phyloP scores from a whole-genome alignment of 2,329 filamentous ascomycete species.

The Fonsecaea pugnacius region DNA sequence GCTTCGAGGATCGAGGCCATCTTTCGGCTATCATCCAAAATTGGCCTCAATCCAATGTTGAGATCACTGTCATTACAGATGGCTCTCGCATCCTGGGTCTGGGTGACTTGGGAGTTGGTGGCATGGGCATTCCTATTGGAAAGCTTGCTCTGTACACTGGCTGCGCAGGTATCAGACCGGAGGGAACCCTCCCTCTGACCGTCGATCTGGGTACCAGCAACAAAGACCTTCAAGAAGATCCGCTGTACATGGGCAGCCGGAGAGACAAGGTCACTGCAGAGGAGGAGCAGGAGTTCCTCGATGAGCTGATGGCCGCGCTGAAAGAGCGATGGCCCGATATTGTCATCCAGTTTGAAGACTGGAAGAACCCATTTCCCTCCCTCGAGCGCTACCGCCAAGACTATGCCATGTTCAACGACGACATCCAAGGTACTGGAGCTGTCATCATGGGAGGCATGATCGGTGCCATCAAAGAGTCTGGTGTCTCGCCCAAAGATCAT shows the following conservation, averaged over 20 bases:
- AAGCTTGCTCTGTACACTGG: constrained; percentile 95
- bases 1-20: constrained; percentile 89
- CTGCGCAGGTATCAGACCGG: constrained; percentile 89
- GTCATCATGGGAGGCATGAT: constrained; percentile 86
- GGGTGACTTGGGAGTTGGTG: constrained; percentile 93
- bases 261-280: constrained; percentile 76
- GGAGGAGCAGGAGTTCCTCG: constrained; percentile 88
- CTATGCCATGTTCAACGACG: constrained; percentile 98
- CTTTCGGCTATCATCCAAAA: constrained; percentile 87
- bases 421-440: constrained; percentile 95
- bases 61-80: constrained; percentile 96
- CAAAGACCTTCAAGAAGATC: constrained; percentile 70
- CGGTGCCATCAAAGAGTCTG: constrained; percentile 78
- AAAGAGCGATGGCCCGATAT: constrained; percentile 75
- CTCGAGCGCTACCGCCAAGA: constrained; percentile 84
- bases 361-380: constrained; percentile 95
- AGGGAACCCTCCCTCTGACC: constrained; percentile 65
- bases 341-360: constrained; percentile 94
- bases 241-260: constrained; percentile 89
- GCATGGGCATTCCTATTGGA: constrained; percentile 96
- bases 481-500: constrained; percentile 84
- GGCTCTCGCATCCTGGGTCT: constrained; percentile 89
- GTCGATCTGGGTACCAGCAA: constrained; percentile 68
- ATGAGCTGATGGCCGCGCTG: constrained; percentile 93
- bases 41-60: constrained; percentile 86